These are phyloP conservation scores for Sonneratia alba DNA, from an alignment of 345 rosid species.

Conservation along the genomic window DNA sequence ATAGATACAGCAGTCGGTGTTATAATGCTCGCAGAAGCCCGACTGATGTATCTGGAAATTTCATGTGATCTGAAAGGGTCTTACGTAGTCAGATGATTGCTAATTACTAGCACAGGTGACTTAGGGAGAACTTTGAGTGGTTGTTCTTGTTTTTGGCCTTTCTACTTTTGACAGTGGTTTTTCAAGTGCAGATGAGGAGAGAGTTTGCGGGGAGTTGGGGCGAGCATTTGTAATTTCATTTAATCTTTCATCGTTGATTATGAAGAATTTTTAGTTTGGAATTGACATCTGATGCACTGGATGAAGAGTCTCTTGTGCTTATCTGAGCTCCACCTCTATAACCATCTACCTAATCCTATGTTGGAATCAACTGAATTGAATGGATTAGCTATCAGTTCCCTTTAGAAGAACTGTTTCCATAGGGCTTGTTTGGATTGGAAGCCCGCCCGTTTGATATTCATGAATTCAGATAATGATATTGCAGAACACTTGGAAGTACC, in stretches of 20 bases:
- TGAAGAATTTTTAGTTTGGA: neutral
- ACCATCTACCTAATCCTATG: too few relatives aligned
- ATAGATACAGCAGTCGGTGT: neutral
- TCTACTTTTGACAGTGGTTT: neutral
- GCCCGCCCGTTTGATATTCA: too few relatives aligned
- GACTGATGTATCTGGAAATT: neutral
- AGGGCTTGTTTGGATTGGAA: too few relatives aligned
- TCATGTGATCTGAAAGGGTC: too few relatives aligned
- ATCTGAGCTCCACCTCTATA: too few relatives aligned
- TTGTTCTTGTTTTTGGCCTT: neutral
- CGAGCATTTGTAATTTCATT: neutral
- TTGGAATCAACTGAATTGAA: too few relatives aligned
- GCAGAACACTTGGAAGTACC: too few relatives aligned
- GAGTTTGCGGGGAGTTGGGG: neutral
- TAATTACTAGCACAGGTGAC: neutral
- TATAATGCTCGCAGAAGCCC: neutral
- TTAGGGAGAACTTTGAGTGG: neutral
- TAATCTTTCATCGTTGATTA: neutral
- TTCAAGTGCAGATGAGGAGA: neutral
- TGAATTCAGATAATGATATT: too few relatives aligned
- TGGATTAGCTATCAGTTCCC: too few relatives aligned
- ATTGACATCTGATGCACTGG: too few relatives aligned
- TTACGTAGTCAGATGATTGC: neutral
- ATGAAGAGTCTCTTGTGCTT: too few relatives aligned
- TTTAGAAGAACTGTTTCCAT: too few relatives aligned